phyloP scores from a whole-genome alignment of 2,329 filamentous ascomycete genomes.

The Xylariaceae sp. region DNA sequence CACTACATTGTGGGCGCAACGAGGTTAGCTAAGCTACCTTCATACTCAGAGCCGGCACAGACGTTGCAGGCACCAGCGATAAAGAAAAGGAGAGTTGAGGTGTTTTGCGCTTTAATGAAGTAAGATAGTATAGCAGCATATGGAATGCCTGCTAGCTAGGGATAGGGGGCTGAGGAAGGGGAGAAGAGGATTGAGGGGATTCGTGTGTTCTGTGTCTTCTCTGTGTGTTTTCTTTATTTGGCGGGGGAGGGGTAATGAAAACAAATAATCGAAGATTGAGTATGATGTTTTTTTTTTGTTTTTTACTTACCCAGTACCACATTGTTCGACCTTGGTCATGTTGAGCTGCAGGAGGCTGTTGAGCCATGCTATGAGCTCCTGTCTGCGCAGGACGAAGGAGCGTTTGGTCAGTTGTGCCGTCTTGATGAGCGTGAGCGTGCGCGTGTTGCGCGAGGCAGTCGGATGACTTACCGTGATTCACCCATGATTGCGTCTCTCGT shows the following conservation, averaged over 20 bases:
- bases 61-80: too few species aligned
- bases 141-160: too few species aligned
- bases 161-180: not conserved
- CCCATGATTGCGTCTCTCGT: conserved; percentile 26
- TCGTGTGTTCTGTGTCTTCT: not conserved
- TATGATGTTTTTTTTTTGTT: conserved; percentile 25
- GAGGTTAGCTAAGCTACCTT: conserved; percentile 31
- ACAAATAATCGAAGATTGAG: conserved; percentile 32
- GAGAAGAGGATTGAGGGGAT: not conserved
- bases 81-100: too few species aligned
- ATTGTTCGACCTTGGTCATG: conserved; percentile 98
- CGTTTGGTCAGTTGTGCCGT: conserved; percentile 4
- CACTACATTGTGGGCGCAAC: conserved; percentile 59
- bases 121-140: too few species aligned
- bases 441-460: not conserved
- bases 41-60: too few species aligned
- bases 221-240: conserved; percentile 18
- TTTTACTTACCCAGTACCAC: conserved; percentile 84
- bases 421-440: not conserved
- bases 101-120: too few species aligned
- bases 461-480: conserved; percentile 30
- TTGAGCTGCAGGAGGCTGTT: conserved; percentile 98
- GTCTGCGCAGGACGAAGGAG: conserved; percentile 61
- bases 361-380: conserved; percentile 95
- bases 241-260: conserved; percentile 44